These are phyloP conservation scores for Vitellaria paradoxa DNA, from an alignment of 179 eudicot species.

Conservation along the genomic window DNA sequence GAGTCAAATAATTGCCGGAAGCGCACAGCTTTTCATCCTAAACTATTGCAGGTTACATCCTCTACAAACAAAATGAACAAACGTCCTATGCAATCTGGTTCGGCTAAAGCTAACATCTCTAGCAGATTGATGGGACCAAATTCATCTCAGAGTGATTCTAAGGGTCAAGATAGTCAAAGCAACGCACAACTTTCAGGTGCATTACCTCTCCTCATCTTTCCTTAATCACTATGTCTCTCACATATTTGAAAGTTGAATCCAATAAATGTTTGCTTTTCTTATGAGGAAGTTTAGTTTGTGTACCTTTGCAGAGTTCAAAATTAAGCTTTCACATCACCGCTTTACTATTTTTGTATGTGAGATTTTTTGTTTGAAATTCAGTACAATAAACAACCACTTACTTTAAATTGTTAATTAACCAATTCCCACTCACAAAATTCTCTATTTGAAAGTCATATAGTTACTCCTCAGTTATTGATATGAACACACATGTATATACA, in stretches of 20 bases:
- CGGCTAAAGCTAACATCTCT: conserved; percentile 30
- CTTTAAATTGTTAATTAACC: neutral
- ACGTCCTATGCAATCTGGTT: conserved; percentile 22
- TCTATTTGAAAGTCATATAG: neutral
- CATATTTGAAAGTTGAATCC: neutral
- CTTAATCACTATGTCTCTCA: neutral
- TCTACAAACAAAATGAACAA: conserved; percentile 22
- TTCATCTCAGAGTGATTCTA: conserved; percentile 41
- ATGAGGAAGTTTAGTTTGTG: neutral
- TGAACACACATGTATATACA: too few relatives aligned
- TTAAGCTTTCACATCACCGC: neutral
- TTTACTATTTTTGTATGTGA: neutral
- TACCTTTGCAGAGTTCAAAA: too few relatives aligned
- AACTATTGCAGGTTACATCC: conserved; percentile 23
- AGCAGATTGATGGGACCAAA: conserved; percentile 47
- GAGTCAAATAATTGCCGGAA: conserved; percentile 24
- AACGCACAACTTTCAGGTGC: conserved; percentile 40
- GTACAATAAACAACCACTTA: neutral
- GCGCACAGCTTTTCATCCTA: conserved; percentile 19
- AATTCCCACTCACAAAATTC: neutral
- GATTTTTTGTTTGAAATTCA: conserved; percentile 10
- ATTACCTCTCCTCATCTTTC: neutral
- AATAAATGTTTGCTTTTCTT: neutral
- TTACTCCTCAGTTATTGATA: neutral
- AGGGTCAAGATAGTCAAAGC: conserved; percentile 30